Base-by-base conservation (phyloP, 192 early-diverging fungal genomes). In the Podila verticillata region DNA sequence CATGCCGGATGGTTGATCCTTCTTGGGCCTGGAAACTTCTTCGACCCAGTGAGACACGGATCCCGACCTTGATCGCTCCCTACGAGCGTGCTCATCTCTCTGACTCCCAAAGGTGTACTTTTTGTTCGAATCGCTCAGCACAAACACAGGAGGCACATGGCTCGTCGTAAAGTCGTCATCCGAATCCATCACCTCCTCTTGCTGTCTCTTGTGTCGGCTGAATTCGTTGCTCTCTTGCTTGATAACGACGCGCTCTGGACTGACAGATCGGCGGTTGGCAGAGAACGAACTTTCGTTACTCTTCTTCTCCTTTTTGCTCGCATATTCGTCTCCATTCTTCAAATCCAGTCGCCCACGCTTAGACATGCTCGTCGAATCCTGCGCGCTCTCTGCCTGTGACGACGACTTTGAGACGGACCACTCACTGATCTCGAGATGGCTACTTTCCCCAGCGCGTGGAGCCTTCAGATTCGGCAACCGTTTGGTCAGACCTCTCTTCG, bases 361-460 rank as follows among this genome's bases (percentile, higher is more conserved):
- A 8, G 20, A 22, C 4, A 5, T 32, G 19, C 57, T 61, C 24
- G 30, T 22, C 7, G 39, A 58, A 0, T 65, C 71, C 19, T 58
- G 15, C 34, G 39, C 19, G 3, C 26, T 31, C 29, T 17, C 39
- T 65, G 47, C 51, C 74, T 20, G n/a, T 24, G 22, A 22, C 8
- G 49, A 5, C 22, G 22, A 54, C 24, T 24, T 54, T 54, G 51
- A 54, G 6, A 54, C 51, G 20, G 51, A 54, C 51, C 51, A 54
- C 4, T 54, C 51, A 54, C n/a, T 26, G 2, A 54, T 54, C 22
- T n/a, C 39, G 17, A 44, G 66, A 35, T 12, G 66, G 30, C 13
- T 57, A 49, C 26, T 54, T 44, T 32, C 66, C 35, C 65, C 44
- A 73, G 32, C 56, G 60, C 61, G 32, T 44, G 60, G 74, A 51